Evolutionary conservation across 306 rosid species (phyloP), one percentile per base, ranked within the genome.

Genomic region (Senna siamea): DNA sequence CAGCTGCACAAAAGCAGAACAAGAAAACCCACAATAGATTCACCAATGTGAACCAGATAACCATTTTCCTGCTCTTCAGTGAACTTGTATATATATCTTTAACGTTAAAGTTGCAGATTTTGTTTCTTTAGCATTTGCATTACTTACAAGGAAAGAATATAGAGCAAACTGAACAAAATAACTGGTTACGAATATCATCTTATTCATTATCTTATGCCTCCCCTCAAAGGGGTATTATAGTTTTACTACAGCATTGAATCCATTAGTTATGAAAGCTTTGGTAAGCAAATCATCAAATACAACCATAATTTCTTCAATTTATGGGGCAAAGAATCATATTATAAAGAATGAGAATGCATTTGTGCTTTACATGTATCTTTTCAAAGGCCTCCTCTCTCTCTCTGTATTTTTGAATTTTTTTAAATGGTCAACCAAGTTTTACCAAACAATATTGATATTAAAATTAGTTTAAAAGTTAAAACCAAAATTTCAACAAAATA

Each of bases 1-100:
- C 98, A 82, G 99, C 99, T 92, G 88, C 83, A 78, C 53, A 54
- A 53, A 41, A 80, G 48, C 69, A 37, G 67, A 40, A 57, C 38
- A 62, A 38, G 61, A 54, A 55, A 74, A 57, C 23, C 62, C 56
- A 50, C 38, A 30, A 59, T 51, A 38, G 66, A 58, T 68, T 69
- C 63, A 67, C 11, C 22, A 20, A 23, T 28, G 50, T 41, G 40
- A 62, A 62, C 53, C 14, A 15, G 20, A 78, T 61, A 55, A 82
- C 35, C 35, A 48, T 50, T 50, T 20, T 57, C 40, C 40, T 61
- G 0, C 11, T 30, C 50, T 69, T 46, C 34, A 11, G 70, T 40
- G 34, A 78, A 70, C 74, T 32, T 20, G 19, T 62, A 28, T 37
- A 56, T 22, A 34, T 43, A 70, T n/a, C 74, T 66, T 66, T 52